Evolutionary conservation across 768 basidiomycete species (phyloP).

Genomic region (Gloeostereum incarnatum): DNA sequence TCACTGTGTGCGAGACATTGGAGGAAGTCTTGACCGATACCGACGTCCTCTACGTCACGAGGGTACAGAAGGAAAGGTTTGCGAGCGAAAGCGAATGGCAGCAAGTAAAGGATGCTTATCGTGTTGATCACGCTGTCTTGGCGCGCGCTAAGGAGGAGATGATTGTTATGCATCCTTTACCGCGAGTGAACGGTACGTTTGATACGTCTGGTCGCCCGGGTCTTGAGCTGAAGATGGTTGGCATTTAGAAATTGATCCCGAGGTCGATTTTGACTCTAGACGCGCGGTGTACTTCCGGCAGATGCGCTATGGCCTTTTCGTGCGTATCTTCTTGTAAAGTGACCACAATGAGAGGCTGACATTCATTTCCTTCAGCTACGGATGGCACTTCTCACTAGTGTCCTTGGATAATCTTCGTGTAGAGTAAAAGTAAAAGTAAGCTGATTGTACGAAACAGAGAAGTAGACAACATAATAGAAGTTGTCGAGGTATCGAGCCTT

Average conservation of each 20-base stretch:
- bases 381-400: constrained; percentile 73
- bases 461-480: no score
- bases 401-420: constrained; percentile 34
- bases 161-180: constrained; percentile 99
- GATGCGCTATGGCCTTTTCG: constrained; percentile 96
- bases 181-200: constrained; percentile 72
- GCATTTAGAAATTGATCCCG: constrained; percentile 89
- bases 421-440: no score
- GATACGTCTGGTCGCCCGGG: not conserved
- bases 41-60: constrained; percentile 94
- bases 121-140: constrained; percentile 90
- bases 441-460: no score
- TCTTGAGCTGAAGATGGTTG: constrained; percentile 9
- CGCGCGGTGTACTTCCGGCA: constrained; percentile 97
- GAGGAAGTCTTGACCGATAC: constrained; percentile 89
- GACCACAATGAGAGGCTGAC: no score
- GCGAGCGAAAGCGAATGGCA: constrained; percentile 75
- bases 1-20: constrained; percentile 77
- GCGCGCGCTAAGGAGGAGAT: constrained; percentile 92
- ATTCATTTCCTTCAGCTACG: constrained; percentile 39
- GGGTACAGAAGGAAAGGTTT: constrained; percentile 95
- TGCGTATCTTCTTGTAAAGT: constrained; percentile 33
- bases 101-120: constrained; percentile 84
- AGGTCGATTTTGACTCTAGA: constrained; percentile 93
- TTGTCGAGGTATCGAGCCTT: no score